A percentile compares a stretch with the other conserved stretches of the same genome.
Evolutionary conservation across 352 stramenopile genomes (phyloP).

Genomic region (Pythium aristosporum): DNA sequence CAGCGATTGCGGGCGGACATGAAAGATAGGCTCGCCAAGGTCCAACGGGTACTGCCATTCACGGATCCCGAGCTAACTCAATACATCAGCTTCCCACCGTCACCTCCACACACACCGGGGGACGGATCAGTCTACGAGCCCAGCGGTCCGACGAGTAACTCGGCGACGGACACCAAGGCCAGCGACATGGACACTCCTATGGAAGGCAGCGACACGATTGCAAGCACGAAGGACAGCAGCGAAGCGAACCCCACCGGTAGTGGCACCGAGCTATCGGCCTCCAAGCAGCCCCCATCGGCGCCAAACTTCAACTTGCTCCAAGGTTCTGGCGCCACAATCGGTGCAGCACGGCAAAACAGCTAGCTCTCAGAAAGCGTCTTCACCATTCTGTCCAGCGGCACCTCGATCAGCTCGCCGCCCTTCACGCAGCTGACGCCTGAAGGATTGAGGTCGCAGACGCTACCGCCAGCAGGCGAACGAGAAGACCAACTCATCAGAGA

Average conservation of each 20-base stretch:
- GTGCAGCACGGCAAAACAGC: background rate
- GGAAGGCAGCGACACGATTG: background rate
- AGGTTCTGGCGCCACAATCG: too few species aligned
- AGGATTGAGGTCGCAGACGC: background rate
- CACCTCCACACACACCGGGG: background rate
- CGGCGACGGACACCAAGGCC: too few species aligned
- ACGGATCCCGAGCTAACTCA: background rate
- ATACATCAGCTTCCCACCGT: background rate
- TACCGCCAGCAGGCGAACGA: background rate
- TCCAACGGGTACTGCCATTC: background rate
- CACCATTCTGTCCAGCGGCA: slow-evolving; percentile 2
- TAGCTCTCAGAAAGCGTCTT: background rate
- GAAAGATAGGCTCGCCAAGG: background rate
- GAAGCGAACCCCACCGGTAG: too few species aligned
- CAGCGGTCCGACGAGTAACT: too few species aligned
- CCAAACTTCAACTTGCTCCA: background rate
- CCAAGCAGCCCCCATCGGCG: too few species aligned
- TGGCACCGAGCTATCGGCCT: too few species aligned
- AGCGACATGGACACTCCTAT: too few species aligned
- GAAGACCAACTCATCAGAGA: background rate
- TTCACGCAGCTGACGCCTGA: too few species aligned
- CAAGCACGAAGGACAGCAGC: background rate
- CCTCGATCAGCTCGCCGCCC: background rate
- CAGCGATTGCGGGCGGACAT: background rate
- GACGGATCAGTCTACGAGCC: slow-evolving; percentile 2